These are phyloP conservation scores for Trifolium pratense DNA, from an alignment of 306 rosid species.

Conservation along the genomic window DNA sequence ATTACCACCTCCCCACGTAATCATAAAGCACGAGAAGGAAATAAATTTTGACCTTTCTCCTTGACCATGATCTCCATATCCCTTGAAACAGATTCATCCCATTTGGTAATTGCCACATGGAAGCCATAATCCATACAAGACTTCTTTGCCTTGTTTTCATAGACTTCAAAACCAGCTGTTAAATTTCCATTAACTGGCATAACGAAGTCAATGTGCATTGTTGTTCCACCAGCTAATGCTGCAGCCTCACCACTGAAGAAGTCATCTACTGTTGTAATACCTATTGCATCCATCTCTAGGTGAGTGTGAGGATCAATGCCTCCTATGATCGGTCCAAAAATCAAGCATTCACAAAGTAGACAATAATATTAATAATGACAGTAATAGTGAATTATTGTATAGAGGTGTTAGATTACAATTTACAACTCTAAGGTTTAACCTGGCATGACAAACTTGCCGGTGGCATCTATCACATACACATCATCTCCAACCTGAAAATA, in stretches of 20 bases:
- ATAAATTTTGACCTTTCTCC: slow-evolving; percentile 71
- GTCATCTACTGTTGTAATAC: slow-evolving; percentile 64
- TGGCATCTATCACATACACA: slow-evolving; percentile 81
- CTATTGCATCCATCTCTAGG: slow-evolving; percentile 66
- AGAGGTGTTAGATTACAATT: slow-evolving; percentile 23
- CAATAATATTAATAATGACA: neutral
- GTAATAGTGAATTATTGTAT: neutral
- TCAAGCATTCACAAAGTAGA: neutral
- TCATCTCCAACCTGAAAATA: slow-evolving; percentile 71
- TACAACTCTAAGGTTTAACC: slow-evolving; percentile 53
- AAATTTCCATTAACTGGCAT: slow-evolving; percentile 75
- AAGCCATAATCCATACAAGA: slow-evolving; percentile 96
- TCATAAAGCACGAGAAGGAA: neutral
- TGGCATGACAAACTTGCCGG: slow-evolving; percentile 95
- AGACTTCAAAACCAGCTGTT: slow-evolving; percentile 76
- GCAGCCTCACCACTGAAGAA: slow-evolving; percentile 97
- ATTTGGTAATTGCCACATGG: slow-evolving; percentile 91
- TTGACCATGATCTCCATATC: slow-evolving; percentile 87
- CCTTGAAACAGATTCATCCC: slow-evolving; percentile 74
- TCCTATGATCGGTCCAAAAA: slow-evolving; percentile 54
- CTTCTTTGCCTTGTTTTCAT: slow-evolving; percentile 69
- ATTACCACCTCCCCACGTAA: neutral
- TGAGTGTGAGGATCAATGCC: slow-evolving; percentile 98
- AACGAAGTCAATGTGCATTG: slow-evolving; percentile 91
- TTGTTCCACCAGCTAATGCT: slow-evolving; percentile 95